Evolutionary conservation across 441 rosid species (phyloP), one percentile per base, ranked within the genome.

Genomic region (Pelargonium citronellum): DNA sequence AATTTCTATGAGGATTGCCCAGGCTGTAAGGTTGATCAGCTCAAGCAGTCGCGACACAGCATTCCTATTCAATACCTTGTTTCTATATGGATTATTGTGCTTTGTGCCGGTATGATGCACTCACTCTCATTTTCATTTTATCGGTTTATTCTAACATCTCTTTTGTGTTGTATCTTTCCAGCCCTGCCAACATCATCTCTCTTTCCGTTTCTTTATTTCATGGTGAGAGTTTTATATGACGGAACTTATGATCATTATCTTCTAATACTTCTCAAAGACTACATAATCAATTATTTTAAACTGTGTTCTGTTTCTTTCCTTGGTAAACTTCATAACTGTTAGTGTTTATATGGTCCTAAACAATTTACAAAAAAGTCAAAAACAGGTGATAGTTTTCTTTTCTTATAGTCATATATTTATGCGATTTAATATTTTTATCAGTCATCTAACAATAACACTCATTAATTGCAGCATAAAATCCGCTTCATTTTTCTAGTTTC

Each of bases 101-200:
- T 93, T 46, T 79, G 87, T 75, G 79, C 93, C 1, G 85, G 98
- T 91, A 80, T 74, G 60, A 4, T 2, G 1, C 51, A 8, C 15
- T 53, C 60, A 15, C 0, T 64, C 10, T n/a, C 15, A 7, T 15
- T 8, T 27, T 15, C 4, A 7, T 9, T 46, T 1, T 62, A 17
- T 22, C 22, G 17, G 44, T 64, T 27, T 58, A 37, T 27, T 12
- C 60, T 70, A 7, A 71, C 64, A 0, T 30, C 68, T 64, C n/a
- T 41, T 41, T 13, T 70, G 43, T 43, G 0, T 60, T 15, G 4
- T 9, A 61, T 71, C 57, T 64, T 84, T 84, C 81, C 93, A 93
- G 98, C 92, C 16, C 82, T 91, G 76, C 97, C 98, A 6, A 85
- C 87, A 76, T 85, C 98, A 13, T 88, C 92, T 71, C 91, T 93